Conservation (phyloP, 495 filamentous ascomycete genomes). For the Delitschia confertaspora region DNA sequence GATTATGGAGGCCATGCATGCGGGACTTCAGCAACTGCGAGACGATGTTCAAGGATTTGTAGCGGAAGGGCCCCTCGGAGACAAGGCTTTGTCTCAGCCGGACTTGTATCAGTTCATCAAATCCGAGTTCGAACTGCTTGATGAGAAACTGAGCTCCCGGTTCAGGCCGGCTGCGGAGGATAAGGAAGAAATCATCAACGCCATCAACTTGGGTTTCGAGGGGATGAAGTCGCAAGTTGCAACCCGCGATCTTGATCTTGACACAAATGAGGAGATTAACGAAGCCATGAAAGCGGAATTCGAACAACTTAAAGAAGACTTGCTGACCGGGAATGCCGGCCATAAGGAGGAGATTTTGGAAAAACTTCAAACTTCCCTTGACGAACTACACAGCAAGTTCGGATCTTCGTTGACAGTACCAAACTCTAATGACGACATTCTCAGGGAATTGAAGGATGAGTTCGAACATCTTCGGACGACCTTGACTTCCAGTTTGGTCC, state of each 20-base stretch:
- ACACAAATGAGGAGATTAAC: slow-evolving; percentile 35
- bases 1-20: slow-evolving; percentile 63
- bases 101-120: slow-evolving; percentile 63
- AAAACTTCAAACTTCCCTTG: slow-evolving; percentile 32
- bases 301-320: slow-evolving; percentile 43
- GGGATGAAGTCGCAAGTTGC: slow-evolving; percentile 29
- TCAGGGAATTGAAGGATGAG: slow-evolving; percentile 35
- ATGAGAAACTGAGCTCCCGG: slow-evolving; percentile 26
- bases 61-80: slow-evolving; percentile 39
- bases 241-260: slow-evolving; percentile 26
- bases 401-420: slow-evolving; percentile 9
- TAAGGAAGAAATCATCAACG: slow-evolving; percentile 29
- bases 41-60: slow-evolving; percentile 60
- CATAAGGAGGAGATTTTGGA: slow-evolving; percentile 36
- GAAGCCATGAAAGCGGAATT: slow-evolving; percentile 48
- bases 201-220: slow-evolving; percentile 33
- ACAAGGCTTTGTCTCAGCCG: slow-evolving; percentile 38
- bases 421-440: slow-evolving; percentile 17
- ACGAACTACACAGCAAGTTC: slow-evolving; percentile 29
- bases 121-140: slow-evolving; percentile 61
- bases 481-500: slow-evolving; percentile 59
- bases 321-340: slow-evolving; percentile 28
- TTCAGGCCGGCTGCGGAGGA: slow-evolving; percentile 14
- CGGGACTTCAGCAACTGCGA: slow-evolving; percentile 62
- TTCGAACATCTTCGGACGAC: slow-evolving; percentile 62